Evolutionary conservation across 2,329 filamentous ascomycete species (phyloP).

Genomic region (Pseudogymnoascus sp.): DNA sequence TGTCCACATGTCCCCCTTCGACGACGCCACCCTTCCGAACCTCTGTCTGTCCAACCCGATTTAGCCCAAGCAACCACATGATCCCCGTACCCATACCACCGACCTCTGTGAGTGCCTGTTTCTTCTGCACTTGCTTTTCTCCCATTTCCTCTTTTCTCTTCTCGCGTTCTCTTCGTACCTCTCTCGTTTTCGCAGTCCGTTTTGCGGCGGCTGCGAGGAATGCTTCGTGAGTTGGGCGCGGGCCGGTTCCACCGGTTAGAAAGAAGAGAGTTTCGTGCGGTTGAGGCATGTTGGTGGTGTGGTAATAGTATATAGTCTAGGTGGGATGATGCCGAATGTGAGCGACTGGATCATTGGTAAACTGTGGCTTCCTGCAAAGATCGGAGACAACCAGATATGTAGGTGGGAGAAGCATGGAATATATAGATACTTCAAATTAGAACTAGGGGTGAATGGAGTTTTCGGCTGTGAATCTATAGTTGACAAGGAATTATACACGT

Average conservation of each 20-base stretch:
- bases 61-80: neutral
- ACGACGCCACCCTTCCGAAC: neutral
- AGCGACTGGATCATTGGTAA: neutral
- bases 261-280: neutral
- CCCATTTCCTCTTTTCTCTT: neutral
- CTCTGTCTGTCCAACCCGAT: neutral
- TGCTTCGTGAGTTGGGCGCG: neutral
- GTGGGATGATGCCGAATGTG: neutral
- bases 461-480: neutral
- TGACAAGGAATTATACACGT: neutral
- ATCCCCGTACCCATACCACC: neutral
- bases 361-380: neutral
- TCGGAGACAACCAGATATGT: neutral
- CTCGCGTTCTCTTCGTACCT: neutral
- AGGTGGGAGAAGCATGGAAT: neutral
- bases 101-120: neutral
- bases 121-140: neutral
- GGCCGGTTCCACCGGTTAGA: neutral
- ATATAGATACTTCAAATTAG: neutral
- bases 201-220: neutral
- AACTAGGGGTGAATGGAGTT: neutral
- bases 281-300: neutral
- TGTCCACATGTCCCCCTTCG: neutral
- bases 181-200: neutral
- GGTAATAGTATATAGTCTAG: neutral